Base-by-base conservation (phyloP, 1,284 basidiomycete genomes). In the Gomphus sp. region DNA sequence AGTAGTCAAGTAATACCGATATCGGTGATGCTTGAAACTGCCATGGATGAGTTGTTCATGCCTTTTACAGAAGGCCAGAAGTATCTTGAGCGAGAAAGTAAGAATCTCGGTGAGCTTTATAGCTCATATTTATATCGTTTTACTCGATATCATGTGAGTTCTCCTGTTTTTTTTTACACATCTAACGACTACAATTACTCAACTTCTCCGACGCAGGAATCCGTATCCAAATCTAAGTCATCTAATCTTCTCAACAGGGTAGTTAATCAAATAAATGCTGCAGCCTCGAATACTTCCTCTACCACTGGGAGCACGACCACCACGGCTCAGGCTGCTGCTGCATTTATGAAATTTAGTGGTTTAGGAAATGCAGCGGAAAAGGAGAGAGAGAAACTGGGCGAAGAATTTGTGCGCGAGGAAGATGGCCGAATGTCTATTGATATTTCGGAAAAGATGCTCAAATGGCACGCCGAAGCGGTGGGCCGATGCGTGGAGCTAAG, bases 31-130 rank as follows among this genome's bases (percentile, higher is more conserved):
- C 78, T 99, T 12, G 97, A 99, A 70, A 88, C 86, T 36, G 89
- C 93, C 0, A 87, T 98, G 80, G 97, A 98, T 64, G 97, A 99
- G 69, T 81, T 99, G 16, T 99, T 99, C 65, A 85, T 95, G 28
- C 92, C 93, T 2, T 98, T 97, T 70, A 89, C 89, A 5, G 95
- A 97, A 71, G 93, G 91, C 2, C 85, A 85, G 59, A 80, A 93
- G 61, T 99, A 99, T 69, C 79, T 99, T 4, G 97, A 99, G 67
- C 83, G 85, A 39, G 97, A 99, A 75, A 90, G 84, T 65, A 91
- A 88, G 71, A 93, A 87, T 68, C 71, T 99, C 52, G 84, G 86
- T 0, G 85, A 91, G 57, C 78, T 98, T 6, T 99, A 96, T 67
- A 82, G 85, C 2, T 80, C 76, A 16, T 81, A 91, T 63, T 76